Base-by-base conservation (phyloP, 495 filamentous ascomycete species). In the Stereocaulon alpinum region DNA sequence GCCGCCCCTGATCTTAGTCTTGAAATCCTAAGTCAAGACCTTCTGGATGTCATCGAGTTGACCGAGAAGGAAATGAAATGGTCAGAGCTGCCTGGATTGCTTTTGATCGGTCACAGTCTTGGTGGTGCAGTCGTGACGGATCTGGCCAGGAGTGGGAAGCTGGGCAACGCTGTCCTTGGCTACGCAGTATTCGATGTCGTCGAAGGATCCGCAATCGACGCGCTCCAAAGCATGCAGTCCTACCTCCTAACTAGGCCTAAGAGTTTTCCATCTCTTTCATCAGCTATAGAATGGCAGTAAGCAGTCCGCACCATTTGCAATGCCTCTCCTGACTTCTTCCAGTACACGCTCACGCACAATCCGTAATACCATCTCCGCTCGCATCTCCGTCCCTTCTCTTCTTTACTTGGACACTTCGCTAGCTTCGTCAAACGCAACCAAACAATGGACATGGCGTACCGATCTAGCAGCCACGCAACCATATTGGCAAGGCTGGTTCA, bases 151-250 rank as follows among this genome's bases (percentile, higher is more conserved):
- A 74, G 73, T 14, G 83, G 82, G 7, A 71, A 74, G 55, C 71
- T 95, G 22, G 88, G 89, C 2, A 70, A 69, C 30, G 76, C 82
- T 29, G 66, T 96, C 6, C 72, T 97, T 15, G 94, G 89, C 15
- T 95, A 92, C 74, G 88, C 84, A 9, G 91, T 99, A 12, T 73
- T 99, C 12, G 93, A 99, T 71, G 90, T 99, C 11, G 93, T 99
- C 37, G 93, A 99, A 74, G 79, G 84, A 1, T 86, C 82, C 9
- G 84, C 84, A 30, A 89, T 99, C 69, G 93, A 97, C 68, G 93
- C 93, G n/a, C 77, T 97, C 41, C 85, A 88, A 71, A 88, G 85
- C 67, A 99, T 99, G 94, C 86, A 92, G 62, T 84, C 83, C 29
- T 95, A 95, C 70, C 81, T 99, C 18, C 82, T 84, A 1, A 91